Base-by-base conservation (phyloP, 2,329 filamentous ascomycete genomes). In the Cytospora piceae region DNA sequence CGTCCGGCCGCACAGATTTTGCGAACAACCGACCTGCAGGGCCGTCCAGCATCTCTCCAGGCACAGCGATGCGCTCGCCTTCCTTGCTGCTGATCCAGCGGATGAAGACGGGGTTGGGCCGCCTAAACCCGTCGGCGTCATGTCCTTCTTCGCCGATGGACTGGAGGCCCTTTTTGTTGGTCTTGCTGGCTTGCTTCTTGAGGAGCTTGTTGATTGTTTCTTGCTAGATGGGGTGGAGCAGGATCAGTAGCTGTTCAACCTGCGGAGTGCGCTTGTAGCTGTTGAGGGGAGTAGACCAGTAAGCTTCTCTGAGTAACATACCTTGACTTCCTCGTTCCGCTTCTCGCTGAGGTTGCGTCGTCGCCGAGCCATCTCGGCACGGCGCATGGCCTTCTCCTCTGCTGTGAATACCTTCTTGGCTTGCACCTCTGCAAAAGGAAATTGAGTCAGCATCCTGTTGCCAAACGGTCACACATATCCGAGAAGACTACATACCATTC, bases 191-290 rank as follows among this genome's bases (percentile, higher is more conserved):
- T 75, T 94, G 92, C 74, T 94, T 93, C 77, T 93, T 93, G 61
- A 95, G 86, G 2, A 95, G 87, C 73, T 94, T 93, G 81, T 95
- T 94, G 84, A 95, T 94, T 0, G 92, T 95, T 81, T 94, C 92
- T 67, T 67, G 66, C 66, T 67, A 42, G 15, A 56, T 12, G n/a
- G 8, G 8, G 29, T 60, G n/a, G 39, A n/a, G 11, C 22, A 14
- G 31, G 12, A 14, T 61, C 2, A 51, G 51, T 20, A 37, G 27
- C 22, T 42, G 6, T 42, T 3, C 7, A 17, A 64, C 49, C 49
- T 49, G 46, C 46, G n/a, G 14, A n/a, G 1, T 22, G 46, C 24
- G n/a, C n/a, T 7, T 24, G 3, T 12, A 14, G n/a, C 11, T 34
- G 51, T 22, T 11, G 49, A 32, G 22, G 15, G 20, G 6, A 24